phyloP scores from a whole-genome alignment of 257 asterid species.

The Eucommia ulmoides region DNA sequence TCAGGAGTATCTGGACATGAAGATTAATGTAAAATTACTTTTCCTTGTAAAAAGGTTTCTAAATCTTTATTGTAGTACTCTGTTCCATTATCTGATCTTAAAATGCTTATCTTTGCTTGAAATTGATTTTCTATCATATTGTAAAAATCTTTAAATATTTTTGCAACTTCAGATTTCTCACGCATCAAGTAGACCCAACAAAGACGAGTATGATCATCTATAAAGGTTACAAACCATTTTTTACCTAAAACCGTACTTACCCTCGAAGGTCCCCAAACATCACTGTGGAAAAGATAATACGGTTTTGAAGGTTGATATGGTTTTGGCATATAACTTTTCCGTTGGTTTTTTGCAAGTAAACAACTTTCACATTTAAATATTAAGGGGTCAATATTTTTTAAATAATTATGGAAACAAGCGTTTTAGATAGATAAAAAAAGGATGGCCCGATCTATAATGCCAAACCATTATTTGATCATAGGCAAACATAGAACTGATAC shows the following conservation, averaged over 20 bases:
- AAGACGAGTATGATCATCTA: background rate
- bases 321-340: background rate
- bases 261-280: background rate
- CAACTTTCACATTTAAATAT: background rate
- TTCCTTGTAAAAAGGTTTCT: background rate
- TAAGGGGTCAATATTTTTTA: background rate
- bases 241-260: background rate
- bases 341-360: background rate
- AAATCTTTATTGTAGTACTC: background rate
- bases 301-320: background rate
- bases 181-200: background rate
- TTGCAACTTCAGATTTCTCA: background rate
- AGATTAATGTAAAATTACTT: background rate
- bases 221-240: background rate
- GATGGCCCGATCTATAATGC: background rate
- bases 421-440: background rate
- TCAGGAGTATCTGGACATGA: background rate
- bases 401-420: background rate
- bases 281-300: background rate
- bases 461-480: background rate
- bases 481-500: background rate
- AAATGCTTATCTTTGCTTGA: background rate
- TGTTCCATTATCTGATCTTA: background rate
- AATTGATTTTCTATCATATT: background rate
- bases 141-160: no score